A percentile compares a stretch with the other conserved stretches of the same genome.
These are phyloP conservation scores for Lentinula raphanica DNA, from an alignment of 768 basidiomycete genomes.

Conservation along the genomic window DNA sequence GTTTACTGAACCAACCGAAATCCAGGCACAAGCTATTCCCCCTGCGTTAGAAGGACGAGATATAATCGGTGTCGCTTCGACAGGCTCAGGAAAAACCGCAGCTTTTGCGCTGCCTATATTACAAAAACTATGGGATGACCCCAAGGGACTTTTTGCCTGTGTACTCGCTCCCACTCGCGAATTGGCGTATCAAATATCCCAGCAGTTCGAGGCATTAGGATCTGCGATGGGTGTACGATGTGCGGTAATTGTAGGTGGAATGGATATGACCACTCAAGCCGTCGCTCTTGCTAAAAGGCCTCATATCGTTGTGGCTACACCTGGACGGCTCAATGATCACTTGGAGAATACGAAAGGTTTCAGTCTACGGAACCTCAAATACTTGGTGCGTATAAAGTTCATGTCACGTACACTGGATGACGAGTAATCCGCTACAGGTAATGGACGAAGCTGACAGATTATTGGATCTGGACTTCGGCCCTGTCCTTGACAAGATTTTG, in stretches of 20 bases:
- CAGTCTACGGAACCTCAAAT: constrained; percentile 4
- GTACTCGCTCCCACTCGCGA: constrained; percentile 97
- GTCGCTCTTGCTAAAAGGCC: constrained; percentile 91
- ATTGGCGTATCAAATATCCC: constrained; percentile 96
- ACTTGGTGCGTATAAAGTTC: background rate
- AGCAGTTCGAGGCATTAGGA: constrained; percentile 90
- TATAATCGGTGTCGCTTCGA: constrained; percentile 97
- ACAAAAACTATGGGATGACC: constrained; percentile 95
- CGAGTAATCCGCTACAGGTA: constrained; percentile 67
- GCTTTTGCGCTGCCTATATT: constrained; percentile 95
- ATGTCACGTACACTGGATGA: background rate
- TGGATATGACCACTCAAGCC: constrained; percentile 77
- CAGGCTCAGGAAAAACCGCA: constrained; percentile 96
- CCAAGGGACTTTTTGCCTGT: constrained; percentile 88
- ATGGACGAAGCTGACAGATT: constrained; percentile 38
- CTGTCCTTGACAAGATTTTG: constrained; percentile 61
- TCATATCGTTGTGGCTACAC: constrained; percentile 93
- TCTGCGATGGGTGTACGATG: constrained; percentile 90
- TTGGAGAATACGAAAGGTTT: constrained; percentile 8
- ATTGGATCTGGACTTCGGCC: constrained; percentile 64
- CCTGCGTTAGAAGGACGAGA: constrained; percentile 87
- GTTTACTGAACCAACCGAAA: constrained; percentile 88
- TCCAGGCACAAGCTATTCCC: constrained; percentile 82
- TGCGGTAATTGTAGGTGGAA: constrained; percentile 90
- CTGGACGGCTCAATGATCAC: constrained; percentile 90